These are phyloP conservation scores for Nicotiana knightiana DNA, from an alignment of 257 asterid genomes.

Conservation along the genomic window DNA sequence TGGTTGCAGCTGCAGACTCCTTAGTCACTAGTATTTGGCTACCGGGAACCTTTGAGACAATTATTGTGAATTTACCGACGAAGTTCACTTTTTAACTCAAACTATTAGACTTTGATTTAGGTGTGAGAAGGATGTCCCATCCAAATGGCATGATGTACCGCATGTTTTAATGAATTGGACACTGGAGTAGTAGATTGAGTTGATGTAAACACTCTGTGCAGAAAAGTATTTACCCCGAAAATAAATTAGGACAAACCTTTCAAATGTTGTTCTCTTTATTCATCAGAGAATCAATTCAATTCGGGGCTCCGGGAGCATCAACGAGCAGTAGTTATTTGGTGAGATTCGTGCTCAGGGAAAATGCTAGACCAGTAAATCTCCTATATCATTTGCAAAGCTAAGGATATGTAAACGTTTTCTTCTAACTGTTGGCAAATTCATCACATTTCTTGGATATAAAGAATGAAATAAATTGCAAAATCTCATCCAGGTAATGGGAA, in stretches of 20 bases:
- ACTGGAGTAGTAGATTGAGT: background rate
- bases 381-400: background rate
- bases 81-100: too few species aligned
- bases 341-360: background rate
- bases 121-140: background rate
- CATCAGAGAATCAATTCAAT: background rate
- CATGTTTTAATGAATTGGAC: background rate
- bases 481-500: background rate
- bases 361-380: background rate
- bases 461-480: constrained; percentile 9
- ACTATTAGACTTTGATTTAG: background rate
- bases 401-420: background rate
- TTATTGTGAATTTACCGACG: too few species aligned
- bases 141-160: background rate
- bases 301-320: background rate
- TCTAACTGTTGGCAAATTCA: background rate
- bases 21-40: too few species aligned
- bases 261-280: background rate
- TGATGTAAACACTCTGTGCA: too few species aligned
- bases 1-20: too few species aligned
- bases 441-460: background rate
- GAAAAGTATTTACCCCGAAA: background rate
- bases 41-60: too few species aligned
- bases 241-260: background rate
- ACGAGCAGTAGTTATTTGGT: background rate